Percentiles rank a stretch among this genome's conserved stretches.
phyloP scores from a whole-genome alignment of 768 basidiomycete genomes.

The Butyriboletus loyo region DNA sequence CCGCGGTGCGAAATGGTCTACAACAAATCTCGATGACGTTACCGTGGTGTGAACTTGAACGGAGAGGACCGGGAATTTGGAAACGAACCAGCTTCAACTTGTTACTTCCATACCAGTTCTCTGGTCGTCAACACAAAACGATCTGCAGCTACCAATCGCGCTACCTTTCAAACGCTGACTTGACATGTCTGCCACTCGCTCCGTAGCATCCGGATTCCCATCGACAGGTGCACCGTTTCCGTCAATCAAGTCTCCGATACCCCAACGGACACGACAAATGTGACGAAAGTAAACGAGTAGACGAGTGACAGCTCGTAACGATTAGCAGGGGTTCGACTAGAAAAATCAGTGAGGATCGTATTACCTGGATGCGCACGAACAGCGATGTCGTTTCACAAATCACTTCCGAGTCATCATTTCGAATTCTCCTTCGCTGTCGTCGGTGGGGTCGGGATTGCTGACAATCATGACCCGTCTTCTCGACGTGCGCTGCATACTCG shows the following conservation, averaged over 20 bases:
- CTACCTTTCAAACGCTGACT: background rate
- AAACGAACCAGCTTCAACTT: background rate
- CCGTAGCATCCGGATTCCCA: background rate
- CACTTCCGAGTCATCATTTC: slow-evolving; percentile 15
- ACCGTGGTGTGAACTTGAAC: slow-evolving; percentile 28
- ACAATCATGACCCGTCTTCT: slow-evolving; percentile 30
- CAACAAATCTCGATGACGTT: slow-evolving; percentile 29
- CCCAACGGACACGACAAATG: background rate
- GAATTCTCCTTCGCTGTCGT: slow-evolving; percentile 27
- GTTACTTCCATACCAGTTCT: background rate
- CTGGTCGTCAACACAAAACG: background rate
- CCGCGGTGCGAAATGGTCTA: background rate
- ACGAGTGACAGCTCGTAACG: background rate
- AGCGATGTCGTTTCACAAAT: background rate
- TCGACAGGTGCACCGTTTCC: background rate
- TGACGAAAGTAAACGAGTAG: background rate
- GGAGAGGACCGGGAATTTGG: slow-evolving; percentile 28
- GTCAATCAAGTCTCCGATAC: background rate
- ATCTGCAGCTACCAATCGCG: background rate
- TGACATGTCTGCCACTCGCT: background rate
- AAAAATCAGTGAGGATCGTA: background rate
- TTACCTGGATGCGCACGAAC: background rate
- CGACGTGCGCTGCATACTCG: slow-evolving; percentile 15
- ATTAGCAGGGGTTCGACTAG: background rate
- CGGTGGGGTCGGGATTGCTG: slow-evolving; percentile 28